Conservation (phyloP, 2,329 filamentous ascomycete genomes). For the Corynespora cassiicola region DNA sequence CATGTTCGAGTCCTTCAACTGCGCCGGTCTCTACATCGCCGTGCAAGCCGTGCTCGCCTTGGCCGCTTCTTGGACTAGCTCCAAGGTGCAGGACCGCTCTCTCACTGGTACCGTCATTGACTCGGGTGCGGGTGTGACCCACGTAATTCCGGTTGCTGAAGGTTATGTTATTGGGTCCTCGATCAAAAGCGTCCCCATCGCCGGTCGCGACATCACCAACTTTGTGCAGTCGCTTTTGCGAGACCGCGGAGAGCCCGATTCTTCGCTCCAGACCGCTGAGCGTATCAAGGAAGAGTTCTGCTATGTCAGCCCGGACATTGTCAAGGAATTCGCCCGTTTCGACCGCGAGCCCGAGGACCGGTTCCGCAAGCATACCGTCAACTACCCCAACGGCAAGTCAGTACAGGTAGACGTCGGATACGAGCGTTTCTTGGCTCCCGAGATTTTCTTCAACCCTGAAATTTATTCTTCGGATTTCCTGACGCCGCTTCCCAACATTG, state of each 20-base stretch:
- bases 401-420: conserved; percentile 93
- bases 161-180: conserved; percentile 99
- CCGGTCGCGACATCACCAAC: conserved; percentile 97
- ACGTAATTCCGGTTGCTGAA: conserved; percentile 98
- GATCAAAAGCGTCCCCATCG: conserved; percentile 98
- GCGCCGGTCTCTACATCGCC: conserved; percentile 96
- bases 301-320: conserved; percentile 97
- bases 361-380: conserved; percentile 89
- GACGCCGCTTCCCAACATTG: conserved; percentile 90
- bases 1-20: conserved; percentile 99
- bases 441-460: conserved; percentile 99
- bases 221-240: conserved; percentile 96
- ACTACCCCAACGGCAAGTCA: conserved; percentile 82
- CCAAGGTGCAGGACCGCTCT: conserved; percentile 95
- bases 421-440: conserved; percentile 95
- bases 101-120: conserved; percentile 98
- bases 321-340: conserved; percentile 96
- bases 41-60: conserved; percentile 97
- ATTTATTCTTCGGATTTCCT: conserved; percentile 99
- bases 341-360: conserved; percentile 85
- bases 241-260: conserved; percentile 95
- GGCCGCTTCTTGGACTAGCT: conserved; percentile 97
- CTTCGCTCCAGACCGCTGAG: conserved; percentile 95
- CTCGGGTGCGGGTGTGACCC: conserved; percentile 97
- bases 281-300: conserved; percentile 99